These are phyloP conservation scores for Fusarium heterosporum DNA, from an alignment of 2,329 filamentous ascomycete species.

Conservation along the genomic window DNA sequence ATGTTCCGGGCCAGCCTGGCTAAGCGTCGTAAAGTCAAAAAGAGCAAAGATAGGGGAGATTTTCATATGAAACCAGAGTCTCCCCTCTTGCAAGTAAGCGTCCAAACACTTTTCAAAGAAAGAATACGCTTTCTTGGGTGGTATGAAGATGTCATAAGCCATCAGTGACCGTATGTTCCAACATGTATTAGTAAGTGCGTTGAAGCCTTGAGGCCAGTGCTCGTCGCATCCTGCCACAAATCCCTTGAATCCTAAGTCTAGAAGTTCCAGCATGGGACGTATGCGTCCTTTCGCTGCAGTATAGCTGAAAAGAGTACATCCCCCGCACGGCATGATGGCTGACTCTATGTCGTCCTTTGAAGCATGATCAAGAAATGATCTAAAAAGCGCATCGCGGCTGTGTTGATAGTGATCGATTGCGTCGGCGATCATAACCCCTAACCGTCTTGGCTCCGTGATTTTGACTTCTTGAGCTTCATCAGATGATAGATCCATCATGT, in stretches of 20 bases:
- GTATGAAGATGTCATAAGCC: constrained; percentile 23
- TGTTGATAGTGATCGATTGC: constrained; percentile 22
- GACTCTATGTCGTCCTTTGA: constrained; percentile 29
- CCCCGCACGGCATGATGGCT: constrained; percentile 40
- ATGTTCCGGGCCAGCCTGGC: neutral
- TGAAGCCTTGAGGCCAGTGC: constrained; percentile 43
- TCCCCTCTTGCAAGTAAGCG: constrained; percentile 33
- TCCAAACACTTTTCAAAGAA: constrained; percentile 39
- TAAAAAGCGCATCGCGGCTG: constrained; percentile 13
- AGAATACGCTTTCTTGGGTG: constrained; percentile 9
- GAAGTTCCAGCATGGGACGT: constrained; percentile 34
- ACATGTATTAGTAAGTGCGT: constrained; percentile 36
- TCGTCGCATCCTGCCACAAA: constrained; percentile 33
- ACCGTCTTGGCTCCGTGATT: constrained; percentile 1
- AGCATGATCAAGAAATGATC: constrained; percentile 26
- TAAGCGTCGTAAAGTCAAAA: constrained; percentile 15
- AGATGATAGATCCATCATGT: neutral
- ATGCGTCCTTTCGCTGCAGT: constrained; percentile 10
- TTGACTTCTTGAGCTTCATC: neutral
- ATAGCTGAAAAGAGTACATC: constrained; percentile 43
- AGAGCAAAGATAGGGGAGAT: constrained; percentile 34
- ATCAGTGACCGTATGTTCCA: constrained; percentile 24
- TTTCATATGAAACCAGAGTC: constrained; percentile 36
- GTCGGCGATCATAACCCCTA: constrained; percentile 34
- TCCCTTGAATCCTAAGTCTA: constrained; percentile 35